phyloP scores from a whole-genome alignment of 306 rosid species.

The Castanopsis chinensis region DNA sequence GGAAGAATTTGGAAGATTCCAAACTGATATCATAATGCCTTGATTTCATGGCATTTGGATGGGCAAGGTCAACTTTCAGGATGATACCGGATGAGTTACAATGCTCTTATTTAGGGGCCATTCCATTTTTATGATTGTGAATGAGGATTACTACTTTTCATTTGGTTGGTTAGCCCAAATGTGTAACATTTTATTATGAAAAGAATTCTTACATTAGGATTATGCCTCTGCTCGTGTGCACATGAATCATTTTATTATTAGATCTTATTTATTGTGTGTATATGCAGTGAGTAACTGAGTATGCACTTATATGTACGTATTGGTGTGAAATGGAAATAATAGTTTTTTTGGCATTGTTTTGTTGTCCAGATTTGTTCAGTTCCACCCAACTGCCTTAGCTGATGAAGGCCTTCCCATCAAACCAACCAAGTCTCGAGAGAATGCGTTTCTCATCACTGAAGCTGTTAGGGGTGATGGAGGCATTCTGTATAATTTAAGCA shows the following conservation, averaged over 20 bases:
- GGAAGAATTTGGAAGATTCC: background rate
- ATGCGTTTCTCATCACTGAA: constrained; percentile 85
- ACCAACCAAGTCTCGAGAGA: constrained; percentile 57
- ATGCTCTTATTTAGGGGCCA: background rate
- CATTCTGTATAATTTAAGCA: constrained; percentile 71
- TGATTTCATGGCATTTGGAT: background rate
- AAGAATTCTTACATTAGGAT: background rate
- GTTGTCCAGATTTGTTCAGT: constrained; percentile 78
- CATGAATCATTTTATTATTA: background rate
- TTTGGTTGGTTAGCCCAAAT: background rate
- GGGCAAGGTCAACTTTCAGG: background rate
- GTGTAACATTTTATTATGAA: background rate
- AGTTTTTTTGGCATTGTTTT: constrained; percentile 1
- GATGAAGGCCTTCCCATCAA: constrained; percentile 84
- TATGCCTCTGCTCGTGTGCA: background rate
- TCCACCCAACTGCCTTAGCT: constrained; percentile 94
- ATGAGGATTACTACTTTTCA: background rate
- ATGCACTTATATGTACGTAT: background rate
- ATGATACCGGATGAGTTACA: background rate
- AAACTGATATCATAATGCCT: background rate
- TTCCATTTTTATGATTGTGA: background rate
- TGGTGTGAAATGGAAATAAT: background rate
- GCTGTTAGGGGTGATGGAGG: constrained; percentile 95
- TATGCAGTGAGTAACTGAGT: background rate
- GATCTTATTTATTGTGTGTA: background rate